Evolutionary conservation across 176 grass and related monocot species (phyloP), one percentile per base, ranked within the genome.

Genomic region (Puya raimondii): DNA sequence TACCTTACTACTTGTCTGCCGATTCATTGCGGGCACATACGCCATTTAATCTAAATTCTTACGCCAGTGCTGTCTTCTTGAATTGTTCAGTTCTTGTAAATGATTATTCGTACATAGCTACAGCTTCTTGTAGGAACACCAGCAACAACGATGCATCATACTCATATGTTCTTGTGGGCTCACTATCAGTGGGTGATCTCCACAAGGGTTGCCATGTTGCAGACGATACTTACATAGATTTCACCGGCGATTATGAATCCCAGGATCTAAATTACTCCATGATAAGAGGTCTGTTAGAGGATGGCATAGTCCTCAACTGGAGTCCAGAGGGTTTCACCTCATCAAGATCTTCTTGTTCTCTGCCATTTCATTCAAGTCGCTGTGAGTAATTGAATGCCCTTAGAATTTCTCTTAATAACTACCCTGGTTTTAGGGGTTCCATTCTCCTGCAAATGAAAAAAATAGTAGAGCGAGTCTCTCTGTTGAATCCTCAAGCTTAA

Each of bases 1-100:
- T 59, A 61, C 56, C 56, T 10, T 0, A 61, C 10, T 16, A 61
- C 10, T 20, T 20, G 9, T 22, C 10, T 2, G 10, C 16, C 56
- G 0, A 21, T 21, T 1, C 6, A 17, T n/a, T 0, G n/a, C 1
- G 0, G n/a, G n/a, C 1, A 21, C 0, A 57, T 3, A 10, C 8
- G 6, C 56, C 13, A 59, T 59, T 17, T 59, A 22, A 2, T 61
- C 2, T 9, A 61, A 2, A 61, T 61, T 22, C 0, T 0, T 20
- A 10, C 16, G 1, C 0, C 6, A 10, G 1, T 20, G 10, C 22
- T 18, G n/a, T 61, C 7, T 61, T 10, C 14, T 16, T 61, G n/a
- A 61, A 21, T 9, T 61, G 56, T 20, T 22, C 56, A 22, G 56
- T 22, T 21, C 17, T 7, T 7, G 56, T 61, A 10, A 61, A 61